Conservation (phyloP, 345 rosid species). For the Eucalyptus guilfoylei region DNA sequence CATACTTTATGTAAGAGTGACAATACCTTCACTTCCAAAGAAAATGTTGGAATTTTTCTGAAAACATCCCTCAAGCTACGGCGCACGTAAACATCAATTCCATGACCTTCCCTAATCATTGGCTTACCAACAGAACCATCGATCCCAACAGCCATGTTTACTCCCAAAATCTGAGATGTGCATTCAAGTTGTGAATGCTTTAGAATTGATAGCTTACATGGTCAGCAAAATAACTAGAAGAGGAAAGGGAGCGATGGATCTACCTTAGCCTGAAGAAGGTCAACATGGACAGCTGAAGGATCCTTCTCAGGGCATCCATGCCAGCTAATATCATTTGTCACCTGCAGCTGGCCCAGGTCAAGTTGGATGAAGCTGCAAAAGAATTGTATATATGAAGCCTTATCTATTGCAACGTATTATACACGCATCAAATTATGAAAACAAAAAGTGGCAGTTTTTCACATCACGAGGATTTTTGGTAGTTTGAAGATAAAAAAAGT, state of each 20-base stretch:
- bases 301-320: slow-evolving; percentile 81
- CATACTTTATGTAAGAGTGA: neutral
- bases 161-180: slow-evolving; percentile 67
- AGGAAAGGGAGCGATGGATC: neutral
- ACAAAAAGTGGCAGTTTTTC: neutral
- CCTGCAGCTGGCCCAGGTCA: slow-evolving; percentile 82
- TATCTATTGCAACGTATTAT: neutral
- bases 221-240: neutral
- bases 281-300: slow-evolving; percentile 89
- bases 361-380: slow-evolving; percentile 84
- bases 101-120: slow-evolving; percentile 82
- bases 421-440: neutral
- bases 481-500: neutral
- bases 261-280: slow-evolving; percentile 95
- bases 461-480: neutral
- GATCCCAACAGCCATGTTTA: slow-evolving; percentile 92
- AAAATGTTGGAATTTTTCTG: slow-evolving; percentile 84
- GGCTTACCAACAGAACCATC: slow-evolving; percentile 75
- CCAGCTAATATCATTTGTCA: slow-evolving; percentile 91
- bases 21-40: slow-evolving; percentile 83
- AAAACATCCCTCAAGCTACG: slow-evolving; percentile 96
- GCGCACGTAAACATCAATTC: slow-evolving; percentile 72
- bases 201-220: neutral
- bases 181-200: neutral
- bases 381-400: neutral